Evolutionary conservation across 192 early-diverging fungal genomes (phyloP).

Genomic region (Coemansia sp.): DNA sequence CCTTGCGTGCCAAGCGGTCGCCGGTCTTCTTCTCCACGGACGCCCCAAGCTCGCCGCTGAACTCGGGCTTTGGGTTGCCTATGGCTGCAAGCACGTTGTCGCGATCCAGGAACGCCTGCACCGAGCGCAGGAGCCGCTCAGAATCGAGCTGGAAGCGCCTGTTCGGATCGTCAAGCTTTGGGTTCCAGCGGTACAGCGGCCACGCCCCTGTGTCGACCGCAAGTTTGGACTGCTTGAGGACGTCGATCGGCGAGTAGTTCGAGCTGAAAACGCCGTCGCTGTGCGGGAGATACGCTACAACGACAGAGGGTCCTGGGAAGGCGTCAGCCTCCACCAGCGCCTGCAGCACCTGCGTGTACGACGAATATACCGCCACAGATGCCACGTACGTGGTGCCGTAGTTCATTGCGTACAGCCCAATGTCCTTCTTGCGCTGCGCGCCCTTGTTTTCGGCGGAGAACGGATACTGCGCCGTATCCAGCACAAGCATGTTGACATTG

Average conservation of each 20-base stretch:
- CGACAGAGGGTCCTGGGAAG: constrained; percentile 83
- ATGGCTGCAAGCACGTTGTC: constrained; percentile 83
- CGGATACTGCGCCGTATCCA: constrained; percentile 85
- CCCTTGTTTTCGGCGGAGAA: constrained; percentile 52
- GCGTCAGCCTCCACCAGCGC: constrained; percentile 89
- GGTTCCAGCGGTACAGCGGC: constrained; percentile 96
- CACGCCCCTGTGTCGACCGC: constrained; percentile 88
- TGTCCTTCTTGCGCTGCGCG: constrained; percentile 84
- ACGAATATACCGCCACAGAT: constrained; percentile 82
- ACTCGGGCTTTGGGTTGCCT: constrained; percentile 64
- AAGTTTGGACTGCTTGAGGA: constrained; percentile 85
- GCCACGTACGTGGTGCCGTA: constrained; percentile 90
- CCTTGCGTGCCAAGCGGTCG: constrained; percentile 60
- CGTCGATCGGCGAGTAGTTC: constrained; percentile 64
- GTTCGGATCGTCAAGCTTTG: constrained; percentile 58
- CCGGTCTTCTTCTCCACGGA: constrained; percentile 65
- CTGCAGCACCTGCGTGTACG: constrained; percentile 85
- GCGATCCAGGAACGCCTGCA: constrained; percentile 79
- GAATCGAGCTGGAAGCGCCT: constrained; percentile 64
- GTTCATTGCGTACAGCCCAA: constrained; percentile 95
- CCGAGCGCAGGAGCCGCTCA: constrained; percentile 66
- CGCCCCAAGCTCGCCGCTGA: constrained; percentile 56
- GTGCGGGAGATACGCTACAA: constrained; percentile 84
- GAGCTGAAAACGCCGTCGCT: constrained; percentile 49
- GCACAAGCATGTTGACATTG: constrained; percentile 87